These are phyloP conservation scores for Leonotis leonurus DNA, from an alignment of 257 asterid genomes.

Conservation along the genomic window DNA sequence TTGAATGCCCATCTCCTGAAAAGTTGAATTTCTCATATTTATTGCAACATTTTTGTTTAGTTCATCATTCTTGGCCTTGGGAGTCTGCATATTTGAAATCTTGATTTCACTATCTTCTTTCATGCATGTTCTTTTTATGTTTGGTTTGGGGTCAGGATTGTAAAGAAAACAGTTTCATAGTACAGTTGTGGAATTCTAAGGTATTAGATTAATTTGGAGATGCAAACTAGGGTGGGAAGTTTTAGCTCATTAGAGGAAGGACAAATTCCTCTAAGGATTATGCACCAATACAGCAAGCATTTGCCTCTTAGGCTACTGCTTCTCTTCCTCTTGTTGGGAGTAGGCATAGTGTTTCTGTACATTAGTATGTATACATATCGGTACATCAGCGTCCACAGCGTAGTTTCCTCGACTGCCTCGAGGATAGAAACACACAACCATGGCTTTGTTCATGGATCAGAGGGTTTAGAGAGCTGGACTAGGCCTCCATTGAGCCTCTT, in stretches of 20 bases:
- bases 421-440: constrained; percentile 10
- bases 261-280: constrained; percentile 27
- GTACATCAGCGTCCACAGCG: constrained; percentile 30
- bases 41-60: neutral
- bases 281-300: constrained; percentile 33
- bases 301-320: constrained; percentile 49
- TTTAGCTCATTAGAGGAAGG: constrained; percentile 53
- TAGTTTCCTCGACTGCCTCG: constrained; percentile 25
- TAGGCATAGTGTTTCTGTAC: constrained; percentile 40
- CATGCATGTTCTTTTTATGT: neutral
- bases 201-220: constrained; percentile 16
- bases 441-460: constrained; percentile 20
- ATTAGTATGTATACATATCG: constrained; percentile 44
- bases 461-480: constrained; percentile 24
- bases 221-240: constrained; percentile 56
- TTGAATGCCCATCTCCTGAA: constrained; percentile 19
- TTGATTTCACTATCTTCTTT: neutral
- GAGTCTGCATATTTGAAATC: neutral
- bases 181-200: neutral
- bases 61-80: constrained; percentile 13
- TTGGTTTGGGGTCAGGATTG: constrained; percentile 9
- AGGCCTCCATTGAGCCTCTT: constrained; percentile 31
- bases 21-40: neutral
- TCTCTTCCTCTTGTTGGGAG: constrained; percentile 43
- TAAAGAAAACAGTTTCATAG: neutral